A percentile compares a stretch with the other conserved stretches of the same genome.
These are phyloP conservation scores for Ramaria sp. DNA, from an alignment of 768 basidiomycete genomes.

Conservation along the genomic window DNA sequence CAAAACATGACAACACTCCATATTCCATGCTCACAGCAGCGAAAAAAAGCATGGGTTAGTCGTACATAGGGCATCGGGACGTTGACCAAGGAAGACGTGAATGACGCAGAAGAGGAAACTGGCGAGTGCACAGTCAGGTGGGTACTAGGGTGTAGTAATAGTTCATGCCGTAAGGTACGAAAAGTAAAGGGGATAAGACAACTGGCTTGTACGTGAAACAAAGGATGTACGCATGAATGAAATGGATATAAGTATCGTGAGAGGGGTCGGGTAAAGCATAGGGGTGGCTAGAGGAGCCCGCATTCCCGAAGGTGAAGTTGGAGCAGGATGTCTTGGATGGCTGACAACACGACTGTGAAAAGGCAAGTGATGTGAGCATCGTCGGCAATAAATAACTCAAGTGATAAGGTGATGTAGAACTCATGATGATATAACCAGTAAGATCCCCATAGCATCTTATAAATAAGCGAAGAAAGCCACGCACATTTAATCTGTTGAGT, in stretches of 20 bases:
- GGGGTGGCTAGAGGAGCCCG: conserved; percentile 49
- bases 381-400: too few species aligned
- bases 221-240: background rate
- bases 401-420: background rate
- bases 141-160: too few species aligned
- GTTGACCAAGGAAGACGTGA: too few species aligned
- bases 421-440: background rate
- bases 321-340: too few species aligned
- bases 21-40: too few species aligned
- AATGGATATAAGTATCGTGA: background rate
- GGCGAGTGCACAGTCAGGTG: too few species aligned
- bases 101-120: too few species aligned
- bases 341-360: conserved; percentile 59
- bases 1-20: too few species aligned
- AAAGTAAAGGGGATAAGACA: too few species aligned
- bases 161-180: too few species aligned
- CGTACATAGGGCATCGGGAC: too few species aligned
- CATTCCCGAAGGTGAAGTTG: conserved; percentile 81
- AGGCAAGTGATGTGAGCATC: background rate
- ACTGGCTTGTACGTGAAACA: background rate
- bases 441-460: background rate
- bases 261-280: background rate
- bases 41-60: too few species aligned
- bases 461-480: conserved; percentile 1
- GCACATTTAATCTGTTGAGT: conserved; percentile 87